Conservation (phyloP, 352 stramenopile genomes). For the Pythium volutum region DNA sequence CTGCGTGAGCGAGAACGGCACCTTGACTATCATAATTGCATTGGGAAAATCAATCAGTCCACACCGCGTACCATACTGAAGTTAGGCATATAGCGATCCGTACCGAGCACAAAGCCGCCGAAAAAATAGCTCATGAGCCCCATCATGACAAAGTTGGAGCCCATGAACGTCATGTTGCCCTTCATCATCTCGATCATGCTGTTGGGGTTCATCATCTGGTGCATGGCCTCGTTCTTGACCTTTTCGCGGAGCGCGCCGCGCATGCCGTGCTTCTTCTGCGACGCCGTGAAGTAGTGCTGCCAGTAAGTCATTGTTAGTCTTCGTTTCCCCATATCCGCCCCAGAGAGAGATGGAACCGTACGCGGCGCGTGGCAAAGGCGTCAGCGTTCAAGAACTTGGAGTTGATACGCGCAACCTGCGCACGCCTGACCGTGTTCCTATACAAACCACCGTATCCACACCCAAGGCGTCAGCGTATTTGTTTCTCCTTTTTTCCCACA, state of each 20-base stretch:
- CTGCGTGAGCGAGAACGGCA: slow-evolving; percentile 97
- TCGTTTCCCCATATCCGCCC: not conserved
- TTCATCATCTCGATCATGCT: slow-evolving; percentile 99
- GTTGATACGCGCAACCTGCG: slow-evolving; percentile 84
- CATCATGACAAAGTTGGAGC: slow-evolving; percentile 99
- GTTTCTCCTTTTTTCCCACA: not conserved
- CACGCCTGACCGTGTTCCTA: slow-evolving; percentile 86
- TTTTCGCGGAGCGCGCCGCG: slow-evolving; percentile 85
- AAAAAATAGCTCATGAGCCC: slow-evolving; percentile 99
- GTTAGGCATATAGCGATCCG: no score
- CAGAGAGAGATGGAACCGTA: slow-evolving; percentile 17
- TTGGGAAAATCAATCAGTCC: not conserved
- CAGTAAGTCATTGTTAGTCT: not conserved
- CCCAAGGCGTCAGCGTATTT: not conserved
- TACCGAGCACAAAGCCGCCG: slow-evolving; percentile 94
- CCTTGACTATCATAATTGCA: slow-evolving; percentile 73
- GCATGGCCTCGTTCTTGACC: slow-evolving; percentile 87
- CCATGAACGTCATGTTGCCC: slow-evolving; percentile 98
- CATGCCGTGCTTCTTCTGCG: slow-evolving; percentile 86
- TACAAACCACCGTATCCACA: not conserved
- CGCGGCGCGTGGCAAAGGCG: slow-evolving; percentile 89
- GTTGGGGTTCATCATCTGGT: slow-evolving; percentile 95
- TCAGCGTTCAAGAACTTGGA: slow-evolving; percentile 85
- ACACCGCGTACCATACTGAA: no score
- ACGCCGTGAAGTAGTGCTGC: slow-evolving; percentile 85